These are phyloP conservation scores for Pontederia crassipes DNA, from an alignment of 176 grass and related monocot genomes.

Conservation along the genomic window DNA sequence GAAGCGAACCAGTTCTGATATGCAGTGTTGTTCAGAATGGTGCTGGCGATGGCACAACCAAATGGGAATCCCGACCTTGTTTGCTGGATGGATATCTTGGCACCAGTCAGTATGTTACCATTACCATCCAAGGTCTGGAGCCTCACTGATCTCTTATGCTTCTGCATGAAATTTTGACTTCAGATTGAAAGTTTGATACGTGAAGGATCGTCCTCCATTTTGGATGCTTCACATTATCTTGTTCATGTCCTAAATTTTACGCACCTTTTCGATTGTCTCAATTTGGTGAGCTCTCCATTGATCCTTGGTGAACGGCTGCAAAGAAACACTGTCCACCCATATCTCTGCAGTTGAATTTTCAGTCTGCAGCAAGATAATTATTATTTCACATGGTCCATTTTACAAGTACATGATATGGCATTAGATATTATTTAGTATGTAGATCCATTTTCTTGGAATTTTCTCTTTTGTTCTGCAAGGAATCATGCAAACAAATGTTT, in stretches of 20 bases:
- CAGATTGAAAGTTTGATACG: too few species aligned
- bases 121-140: constrained; percentile 28
- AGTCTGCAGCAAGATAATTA: constrained; percentile 30
- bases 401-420: too few species aligned
- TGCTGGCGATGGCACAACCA: constrained; percentile 43
- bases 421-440: too few species aligned
- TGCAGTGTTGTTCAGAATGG: constrained; percentile 41
- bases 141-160: constrained; percentile 19
- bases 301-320: constrained; percentile 62
- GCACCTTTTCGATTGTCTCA: constrained; percentile 36
- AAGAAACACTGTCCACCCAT: constrained; percentile 75
- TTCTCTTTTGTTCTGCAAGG: too few species aligned
- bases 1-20: constrained; percentile 77
- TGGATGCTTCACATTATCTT: too few species aligned
- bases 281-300: constrained; percentile 64
- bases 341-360: constrained; percentile 40
- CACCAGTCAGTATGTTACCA: constrained; percentile 38
- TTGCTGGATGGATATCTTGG: constrained; percentile 39
- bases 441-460: too few species aligned
- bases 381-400: too few species aligned
- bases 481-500: too few species aligned
- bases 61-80: constrained; percentile 48
- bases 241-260: not conserved
- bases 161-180: not conserved
- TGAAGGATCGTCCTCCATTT: too few species aligned